A percentile compares a stretch with the other conserved stretches of the same genome.
Conservation (phyloP, 148 eudicot genomes). For the Heliosperma pusillum region DNA sequence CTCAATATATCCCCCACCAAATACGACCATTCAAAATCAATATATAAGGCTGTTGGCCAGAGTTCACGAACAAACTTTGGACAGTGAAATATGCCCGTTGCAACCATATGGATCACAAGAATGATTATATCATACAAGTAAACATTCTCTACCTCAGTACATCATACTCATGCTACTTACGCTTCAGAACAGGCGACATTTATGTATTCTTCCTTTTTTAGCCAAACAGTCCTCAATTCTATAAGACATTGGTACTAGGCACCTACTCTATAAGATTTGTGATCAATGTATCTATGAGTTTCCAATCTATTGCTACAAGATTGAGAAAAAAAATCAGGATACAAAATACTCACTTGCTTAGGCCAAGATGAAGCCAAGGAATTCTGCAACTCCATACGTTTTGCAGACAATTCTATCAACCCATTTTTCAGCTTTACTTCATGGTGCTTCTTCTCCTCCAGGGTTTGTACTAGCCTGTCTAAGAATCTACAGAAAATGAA, state of each 20-base stretch:
- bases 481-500: constrained; percentile 52
- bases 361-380: constrained; percentile 93
- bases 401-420: constrained; percentile 67
- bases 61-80: not conserved
- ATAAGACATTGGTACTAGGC: not conserved
- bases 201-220: not conserved
- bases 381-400: constrained; percentile 92
- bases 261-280: not conserved
- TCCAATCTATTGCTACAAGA: not conserved
- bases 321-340: not conserved
- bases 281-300: not conserved
- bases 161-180: constrained; percentile 2
- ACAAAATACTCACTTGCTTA: constrained; percentile 66
- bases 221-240: not conserved
- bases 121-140: too few relatives aligned
- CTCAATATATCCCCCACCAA: not conserved
- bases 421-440: constrained; percentile 85
- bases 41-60: not conserved
- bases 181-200: not conserved
- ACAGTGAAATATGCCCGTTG: not conserved
- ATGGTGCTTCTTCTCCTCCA: constrained; percentile 95
- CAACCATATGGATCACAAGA: too few relatives aligned
- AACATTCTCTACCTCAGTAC: not conserved
- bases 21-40: not conserved
- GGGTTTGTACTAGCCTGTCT: constrained; percentile 65